phyloP scores from a whole-genome alignment of 176 grass and related monocot genomes.

The Musa schizocarpa region DNA sequence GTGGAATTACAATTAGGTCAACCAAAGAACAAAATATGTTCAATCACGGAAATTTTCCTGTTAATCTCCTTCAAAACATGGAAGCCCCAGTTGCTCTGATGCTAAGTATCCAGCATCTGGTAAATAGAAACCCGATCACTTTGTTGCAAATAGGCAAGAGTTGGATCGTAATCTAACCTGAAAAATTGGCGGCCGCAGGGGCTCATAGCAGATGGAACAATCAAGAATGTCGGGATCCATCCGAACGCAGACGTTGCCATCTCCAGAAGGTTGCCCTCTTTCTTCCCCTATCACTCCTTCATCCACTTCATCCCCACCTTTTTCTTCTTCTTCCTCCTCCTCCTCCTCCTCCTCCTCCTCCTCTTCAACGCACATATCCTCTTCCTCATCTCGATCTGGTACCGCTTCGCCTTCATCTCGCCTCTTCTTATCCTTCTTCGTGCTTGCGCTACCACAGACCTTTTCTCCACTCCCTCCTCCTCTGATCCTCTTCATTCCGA shows the following conservation, averaged over 20 bases:
- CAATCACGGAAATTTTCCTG: no score
- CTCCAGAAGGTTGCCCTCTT: not conserved
- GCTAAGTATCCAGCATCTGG: no score
- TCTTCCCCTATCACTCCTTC: not conserved
- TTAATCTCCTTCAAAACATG: no score
- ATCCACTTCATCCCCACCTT: not conserved
- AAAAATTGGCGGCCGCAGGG: conserved; percentile 54
- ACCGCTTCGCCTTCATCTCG: not conserved
- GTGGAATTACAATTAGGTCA: no score
- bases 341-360: not conserved
- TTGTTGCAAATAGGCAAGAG: not conserved
- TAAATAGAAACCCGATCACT: no score
- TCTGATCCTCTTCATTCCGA: not conserved
- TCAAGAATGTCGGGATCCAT: conserved; percentile 65
- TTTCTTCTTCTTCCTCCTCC: not conserved
- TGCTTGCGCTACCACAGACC: not conserved
- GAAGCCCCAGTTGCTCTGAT: no score
- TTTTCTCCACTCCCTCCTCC: not conserved
- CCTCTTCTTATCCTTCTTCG: not conserved
- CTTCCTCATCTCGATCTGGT: not conserved
- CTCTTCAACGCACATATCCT: not conserved
- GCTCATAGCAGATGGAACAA: conserved; percentile 70
- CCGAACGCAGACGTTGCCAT: conserved; percentile 23
- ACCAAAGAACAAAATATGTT: no score
- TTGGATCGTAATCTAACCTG: conserved; percentile 27